Percentiles rank a stretch among this genome's conserved stretches.
Evolutionary conservation across 371 early-diverging fungal genomes (phyloP).

Genomic region (Mucor saturninus): DNA sequence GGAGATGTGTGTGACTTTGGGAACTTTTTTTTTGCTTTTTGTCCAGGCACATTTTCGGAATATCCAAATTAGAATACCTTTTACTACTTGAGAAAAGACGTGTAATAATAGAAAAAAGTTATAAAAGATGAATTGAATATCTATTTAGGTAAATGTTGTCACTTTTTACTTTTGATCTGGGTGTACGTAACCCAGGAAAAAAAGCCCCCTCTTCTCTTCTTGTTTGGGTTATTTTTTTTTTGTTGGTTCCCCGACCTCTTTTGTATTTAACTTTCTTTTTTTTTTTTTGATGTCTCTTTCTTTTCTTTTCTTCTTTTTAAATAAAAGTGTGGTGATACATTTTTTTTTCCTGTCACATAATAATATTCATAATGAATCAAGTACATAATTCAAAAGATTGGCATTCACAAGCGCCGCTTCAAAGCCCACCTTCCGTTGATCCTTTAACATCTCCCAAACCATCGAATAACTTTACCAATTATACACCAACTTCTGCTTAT

Average conservation of each 20-base stretch:
- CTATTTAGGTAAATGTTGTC: too few species aligned
- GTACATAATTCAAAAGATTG: conserved; percentile 26
- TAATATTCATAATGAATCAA: conserved; percentile 5
- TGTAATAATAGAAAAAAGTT: not conserved
- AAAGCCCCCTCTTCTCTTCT: not conserved
- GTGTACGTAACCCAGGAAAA: not conserved
- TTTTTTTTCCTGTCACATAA: not conserved
- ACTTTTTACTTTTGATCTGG: not conserved
- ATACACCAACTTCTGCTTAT: not conserved
- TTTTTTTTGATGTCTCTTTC: not conserved
- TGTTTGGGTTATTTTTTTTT: not conserved
- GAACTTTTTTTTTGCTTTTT: not conserved
- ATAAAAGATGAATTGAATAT: too few species aligned
- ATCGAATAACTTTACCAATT: not conserved
- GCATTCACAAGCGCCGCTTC: conserved; percentile 20
- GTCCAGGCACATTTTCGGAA: not conserved
- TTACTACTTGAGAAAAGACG: too few species aligned
- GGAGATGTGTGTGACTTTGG: conserved; percentile 7
- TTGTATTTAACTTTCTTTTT: not conserved
- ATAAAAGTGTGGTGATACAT: not conserved
- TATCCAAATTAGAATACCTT: not conserved
- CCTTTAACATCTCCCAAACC: conserved; percentile 16
- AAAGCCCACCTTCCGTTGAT: conserved; percentile 6
- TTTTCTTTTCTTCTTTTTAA: not conserved
- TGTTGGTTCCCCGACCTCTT: conserved; percentile 3